Evolutionary conservation across 2,329 filamentous ascomycete species (phyloP), one percentile per base, ranked within the genome.

Genomic region (Neopestalotiopsis sp.): DNA sequence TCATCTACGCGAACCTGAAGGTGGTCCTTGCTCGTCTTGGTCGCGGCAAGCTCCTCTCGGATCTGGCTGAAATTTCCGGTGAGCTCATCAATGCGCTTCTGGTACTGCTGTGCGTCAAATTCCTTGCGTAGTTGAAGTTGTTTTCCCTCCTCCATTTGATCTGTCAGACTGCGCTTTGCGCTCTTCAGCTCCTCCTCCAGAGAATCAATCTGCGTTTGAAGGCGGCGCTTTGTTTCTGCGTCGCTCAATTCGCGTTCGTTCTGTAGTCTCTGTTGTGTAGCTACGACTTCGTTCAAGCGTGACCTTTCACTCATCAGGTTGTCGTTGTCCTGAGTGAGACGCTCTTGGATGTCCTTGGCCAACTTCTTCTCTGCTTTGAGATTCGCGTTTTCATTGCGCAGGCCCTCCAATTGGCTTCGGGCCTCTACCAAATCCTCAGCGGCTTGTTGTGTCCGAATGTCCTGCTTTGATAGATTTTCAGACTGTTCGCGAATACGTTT

Each of bases 281-380:
- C 89, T 61, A 98, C 89, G 40, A 97, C 86, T 68, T 90, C 91
- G 80, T 95, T 97, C 4, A 98, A 87, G 38, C 95, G 89, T 61
- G 91, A 89, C 72, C 94, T 93, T 79, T 99, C 96, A 70, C 97
- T 93, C 57, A 92, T 87, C 13, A 98, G 84, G 24, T 84, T 89
- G 76, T 97, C 94, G 72, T 96, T 97, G 76, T 98, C 95, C 75
- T 96, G 94, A 71, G 89, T 92, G 58, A 98, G 86, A 66, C 97
- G 91, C 71, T 93, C 91, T 78, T 98, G 95, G 42, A 98, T 97
- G 68, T 92, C 94, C 83, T 96, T 97, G 92, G 93, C 97, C 10
- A 99, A 86, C 49, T 94, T 92, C 82, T 97, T 97, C 80, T 98
- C 95, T 0, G 95, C 95, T 79, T 97, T 97, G 42, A 98, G 88